Evolutionary conservation across 495 filamentous ascomycete genomes (phyloP), one percentile per base, ranked within the genome.

Genomic region (Penicillium soppii): DNA sequence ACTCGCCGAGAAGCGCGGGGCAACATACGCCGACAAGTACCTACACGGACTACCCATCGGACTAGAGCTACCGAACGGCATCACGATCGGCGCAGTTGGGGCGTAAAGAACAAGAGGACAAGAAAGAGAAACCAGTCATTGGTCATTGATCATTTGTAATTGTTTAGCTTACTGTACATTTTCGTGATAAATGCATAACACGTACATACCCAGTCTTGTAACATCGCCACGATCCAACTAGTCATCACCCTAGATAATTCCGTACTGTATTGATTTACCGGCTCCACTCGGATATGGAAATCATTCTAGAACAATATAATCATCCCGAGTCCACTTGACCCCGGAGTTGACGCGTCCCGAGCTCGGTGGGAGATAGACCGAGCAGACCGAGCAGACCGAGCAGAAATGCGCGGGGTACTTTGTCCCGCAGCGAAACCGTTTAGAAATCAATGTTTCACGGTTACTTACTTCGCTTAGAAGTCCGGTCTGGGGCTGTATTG

Each of bases 1-100:
- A 15, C 35, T 74, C 7, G 65, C 67, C 0, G 45, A 23, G 22
- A 56, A 61, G 26, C 54, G 52, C 12, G 65, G 66, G 2, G 20
- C 43, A 5, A 36, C 45, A 0, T 73, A 61, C 26, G 46, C 54
- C 2, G 54, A 56, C 35, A 56, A 59, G 32, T 76, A 57, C 44
- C 54, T 68, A 37, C 58, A 55, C 10, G 73, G 73, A 8, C 49
- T 76, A 20, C 73, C 73, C 0, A 25, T 72, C 38, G 71, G 73
- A 1, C 41, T 75, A 40, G 59, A 73, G 46, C 50, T 75, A 10
- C 65, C 69, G 1, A 75, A 60, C 52, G 71, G 72, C 2, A 35
- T 65, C 19, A 50, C 47, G n/a, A 54, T 71, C 16, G 68, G 69
- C 10, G 59, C 49, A 16, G 15, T 25, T 9, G 32, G 30, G 4